phyloP scores from a whole-genome alignment of 495 filamentous ascomycete genomes.

The Aspergillus indologenus region DNA sequence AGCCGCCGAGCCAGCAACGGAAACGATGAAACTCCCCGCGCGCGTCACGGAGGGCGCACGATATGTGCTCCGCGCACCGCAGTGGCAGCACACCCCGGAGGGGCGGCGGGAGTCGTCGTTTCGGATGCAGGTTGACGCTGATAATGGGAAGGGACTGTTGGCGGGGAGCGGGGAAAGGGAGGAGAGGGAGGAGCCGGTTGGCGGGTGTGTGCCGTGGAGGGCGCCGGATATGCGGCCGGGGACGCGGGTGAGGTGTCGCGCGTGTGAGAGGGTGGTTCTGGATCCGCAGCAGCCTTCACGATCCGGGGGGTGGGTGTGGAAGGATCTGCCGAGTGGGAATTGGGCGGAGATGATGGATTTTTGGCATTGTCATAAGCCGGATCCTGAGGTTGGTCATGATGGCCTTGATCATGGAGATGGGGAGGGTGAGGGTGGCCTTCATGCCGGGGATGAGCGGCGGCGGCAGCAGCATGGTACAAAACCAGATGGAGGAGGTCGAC shows the following conservation, averaged over 20 bases:
- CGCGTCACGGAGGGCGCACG: conserved; percentile 43
- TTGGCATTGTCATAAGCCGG: conserved; percentile 97
- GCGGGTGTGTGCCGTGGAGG: conserved; percentile 66
- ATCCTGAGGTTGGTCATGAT: conserved; percentile 28
- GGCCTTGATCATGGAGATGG: not conserved
- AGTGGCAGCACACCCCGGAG: not conserved
- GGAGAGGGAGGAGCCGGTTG: conserved; percentile 32
- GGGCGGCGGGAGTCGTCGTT: conserved; percentile 50
- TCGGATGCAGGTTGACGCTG: conserved; percentile 61
- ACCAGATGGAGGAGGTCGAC: conserved; percentile 26
- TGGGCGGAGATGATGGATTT: conserved; percentile 99
- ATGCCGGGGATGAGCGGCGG: not conserved
- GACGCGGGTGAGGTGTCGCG: conserved; percentile 60
- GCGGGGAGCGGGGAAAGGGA: no score
- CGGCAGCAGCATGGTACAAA: conserved; percentile 17
- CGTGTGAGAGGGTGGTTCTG: conserved; percentile 47
- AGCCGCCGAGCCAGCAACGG: conserved; percentile 41
- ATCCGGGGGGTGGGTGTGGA: conserved; percentile 59
- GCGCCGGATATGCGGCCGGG: conserved; percentile 56
- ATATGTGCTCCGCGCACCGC: conserved; percentile 15
- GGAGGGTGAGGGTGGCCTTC: not conserved
- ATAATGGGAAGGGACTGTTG: conserved; percentile 27
- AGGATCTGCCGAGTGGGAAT: conserved; percentile 90
- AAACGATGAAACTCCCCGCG: conserved; percentile 64
- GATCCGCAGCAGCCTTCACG: conserved; percentile 7